Evolutionary conservation across 1,284 basidiomycete genomes (phyloP).

Genomic region (Leucoagaricus sp.): DNA sequence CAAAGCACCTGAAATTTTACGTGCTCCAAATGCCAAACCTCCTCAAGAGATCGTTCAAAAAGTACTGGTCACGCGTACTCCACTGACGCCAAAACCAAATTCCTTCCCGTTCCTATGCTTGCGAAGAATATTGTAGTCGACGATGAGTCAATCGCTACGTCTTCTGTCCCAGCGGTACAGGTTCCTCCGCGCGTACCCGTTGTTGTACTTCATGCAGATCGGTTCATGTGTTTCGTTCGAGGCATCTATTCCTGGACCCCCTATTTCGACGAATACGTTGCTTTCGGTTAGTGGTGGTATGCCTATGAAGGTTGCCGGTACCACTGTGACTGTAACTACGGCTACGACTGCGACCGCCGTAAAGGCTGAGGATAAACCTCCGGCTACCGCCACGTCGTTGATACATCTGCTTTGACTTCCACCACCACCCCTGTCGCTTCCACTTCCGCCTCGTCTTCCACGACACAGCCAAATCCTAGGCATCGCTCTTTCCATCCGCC

Average conservation of each 20-base stretch:
- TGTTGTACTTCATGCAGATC: no score
- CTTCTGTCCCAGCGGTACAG: no score
- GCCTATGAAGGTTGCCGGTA: slow-evolving; percentile 1
- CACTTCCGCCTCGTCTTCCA: slow-evolving; percentile 42
- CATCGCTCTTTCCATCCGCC: slow-evolving; percentile 61
- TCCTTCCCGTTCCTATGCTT: slow-evolving; percentile 25
- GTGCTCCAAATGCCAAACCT: slow-evolving; percentile 60
- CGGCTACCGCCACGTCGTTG: no score
- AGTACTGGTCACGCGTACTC: slow-evolving; percentile 53
- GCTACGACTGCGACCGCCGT: slow-evolving; percentile 31
- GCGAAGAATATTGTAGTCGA: not conserved
- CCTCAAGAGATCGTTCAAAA: slow-evolving; percentile 53
- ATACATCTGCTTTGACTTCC: no score
- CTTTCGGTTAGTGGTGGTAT: slow-evolving; percentile 34
- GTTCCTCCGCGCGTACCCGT: not conserved
- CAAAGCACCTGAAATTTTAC: slow-evolving; percentile 65
- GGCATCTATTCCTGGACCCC: slow-evolving; percentile 51
- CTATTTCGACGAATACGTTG: slow-evolving; percentile 61
- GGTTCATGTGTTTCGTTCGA: slow-evolving; percentile 33
- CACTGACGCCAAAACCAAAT: slow-evolving; percentile 39
- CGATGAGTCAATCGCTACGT: not conserved
- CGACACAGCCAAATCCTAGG: slow-evolving; percentile 68
- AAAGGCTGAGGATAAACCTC: no score
- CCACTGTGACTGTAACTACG: slow-evolving; percentile 32
- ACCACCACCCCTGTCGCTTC: slow-evolving; percentile 12